Evolutionary conservation across 306 rosid genomes (phyloP).

Genomic region (Cicer cuneatum): DNA sequence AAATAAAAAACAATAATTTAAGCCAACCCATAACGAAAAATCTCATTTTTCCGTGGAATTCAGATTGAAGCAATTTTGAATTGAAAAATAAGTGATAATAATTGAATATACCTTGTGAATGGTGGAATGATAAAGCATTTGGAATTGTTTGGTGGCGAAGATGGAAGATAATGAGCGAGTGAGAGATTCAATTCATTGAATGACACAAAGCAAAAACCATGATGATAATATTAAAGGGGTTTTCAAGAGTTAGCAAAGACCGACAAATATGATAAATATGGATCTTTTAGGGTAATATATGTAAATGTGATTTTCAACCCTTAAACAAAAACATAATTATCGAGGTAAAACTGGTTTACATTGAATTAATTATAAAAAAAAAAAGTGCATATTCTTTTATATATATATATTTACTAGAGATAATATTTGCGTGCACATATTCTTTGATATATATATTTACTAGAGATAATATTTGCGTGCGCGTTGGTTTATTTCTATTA

Average conservation of each 20-base stretch:
- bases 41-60: neutral
- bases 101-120: conserved; percentile 47
- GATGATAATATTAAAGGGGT: neutral
- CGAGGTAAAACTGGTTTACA: too few relatives aligned
- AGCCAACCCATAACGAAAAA: conserved; percentile 35
- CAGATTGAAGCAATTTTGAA: conserved; percentile 3
- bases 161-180: conserved; percentile 43
- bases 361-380: too few relatives aligned
- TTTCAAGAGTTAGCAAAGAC: conserved; percentile 15
- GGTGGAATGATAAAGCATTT: conserved; percentile 35
- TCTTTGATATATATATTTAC: too few relatives aligned
- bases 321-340: neutral
- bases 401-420: too few relatives aligned
- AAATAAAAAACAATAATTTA: neutral
- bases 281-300: too few relatives aligned
- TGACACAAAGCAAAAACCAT: conserved; percentile 31
- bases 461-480: too few relatives aligned
- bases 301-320: conserved; percentile 11
- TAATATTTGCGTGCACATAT: too few relatives aligned
- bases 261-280: conserved; percentile 24
- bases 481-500: too few relatives aligned
- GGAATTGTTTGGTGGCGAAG: conserved; percentile 35
- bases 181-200: conserved; percentile 46
- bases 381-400: too few relatives aligned
- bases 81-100: neutral